Base-by-base conservation (phyloP, 306 rosid species). In the Quercus bicolor region DNA sequence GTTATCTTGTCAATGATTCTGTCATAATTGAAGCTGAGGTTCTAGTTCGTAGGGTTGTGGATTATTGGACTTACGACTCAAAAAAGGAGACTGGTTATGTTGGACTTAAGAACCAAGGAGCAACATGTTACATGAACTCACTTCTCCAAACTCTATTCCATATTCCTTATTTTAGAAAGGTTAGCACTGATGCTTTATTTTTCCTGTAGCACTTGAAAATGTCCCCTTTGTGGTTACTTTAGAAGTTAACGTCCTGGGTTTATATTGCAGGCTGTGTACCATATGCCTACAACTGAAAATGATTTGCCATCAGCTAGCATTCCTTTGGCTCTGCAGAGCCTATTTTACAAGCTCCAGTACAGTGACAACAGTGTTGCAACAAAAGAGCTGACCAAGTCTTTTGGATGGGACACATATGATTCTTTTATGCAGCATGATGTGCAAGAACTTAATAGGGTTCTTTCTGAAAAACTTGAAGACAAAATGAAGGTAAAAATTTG, bases 351-450 rank as follows among this genome's bases (percentile, higher is more conserved):
- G 85, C 97, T 93, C 79, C 97, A 93, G 82, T 93, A 91, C 77
- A 91, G 94, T 84, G 97, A 91, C 83, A 84, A 84, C 75, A 93
- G 97, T 81, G 94, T 93, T 31, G 96, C 96, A 76, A 93, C 97
- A 66, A 93, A 93, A 88, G 97, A 93, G 85, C 82, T 93, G 79
- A 93, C 97, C 4, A 93, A 93, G 76, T 93, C 97, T 53, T 93
- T 93, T 85, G 97, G 97, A 77, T 93, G 97, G 97, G 97, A 93
- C 84, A 93, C 97, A 3, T 89, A 91, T 78, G 97, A 93, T 85
- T 93, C 97, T 74, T 93, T 93, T 85, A 88, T 93, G 97, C 97
- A 93, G 85, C 97, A 93, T 83, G 97, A 93, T 85, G 97, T 93
- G 74, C 97, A 93, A 82, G 97, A 93, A 78, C 86, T 93, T 33